These are phyloP conservation scores for Aspergillus egyptiacus DNA, from an alignment of 495 filamentous ascomycete genomes.

Conservation along the genomic window DNA sequence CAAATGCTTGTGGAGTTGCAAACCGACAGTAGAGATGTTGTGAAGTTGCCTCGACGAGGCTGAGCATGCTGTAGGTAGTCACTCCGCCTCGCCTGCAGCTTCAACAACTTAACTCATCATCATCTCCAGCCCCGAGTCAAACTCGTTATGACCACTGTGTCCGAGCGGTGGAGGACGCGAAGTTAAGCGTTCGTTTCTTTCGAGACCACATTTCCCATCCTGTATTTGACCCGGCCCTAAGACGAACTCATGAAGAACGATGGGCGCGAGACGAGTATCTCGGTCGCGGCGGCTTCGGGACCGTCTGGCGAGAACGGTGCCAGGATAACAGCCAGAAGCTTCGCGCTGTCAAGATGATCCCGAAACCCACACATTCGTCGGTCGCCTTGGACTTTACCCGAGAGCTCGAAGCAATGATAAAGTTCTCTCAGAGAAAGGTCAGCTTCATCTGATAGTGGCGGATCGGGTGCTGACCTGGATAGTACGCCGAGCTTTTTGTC, in stretches of 20 bases:
- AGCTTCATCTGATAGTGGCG: too few species aligned
- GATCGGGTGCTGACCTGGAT: neutral
- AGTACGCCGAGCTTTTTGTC: conserved; percentile 23
- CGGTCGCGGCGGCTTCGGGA: neutral
- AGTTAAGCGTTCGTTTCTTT: neutral
- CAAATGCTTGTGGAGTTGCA: too few species aligned
- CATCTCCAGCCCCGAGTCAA: too few species aligned
- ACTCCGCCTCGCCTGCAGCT: too few species aligned
- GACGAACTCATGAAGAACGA: neutral
- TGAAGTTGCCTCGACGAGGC: too few species aligned
- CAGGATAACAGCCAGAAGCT: neutral
- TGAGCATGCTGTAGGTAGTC: too few species aligned
- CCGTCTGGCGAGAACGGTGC: neutral
- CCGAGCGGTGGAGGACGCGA: neutral
- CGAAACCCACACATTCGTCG: neutral
- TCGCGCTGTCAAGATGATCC: neutral
- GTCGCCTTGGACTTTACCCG: conserved; percentile 1
- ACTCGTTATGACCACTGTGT: too few species aligned
- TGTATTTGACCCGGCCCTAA: neutral
- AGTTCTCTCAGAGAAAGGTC: conserved; percentile 19
- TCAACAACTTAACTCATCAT: too few species aligned
- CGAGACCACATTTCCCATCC: neutral
- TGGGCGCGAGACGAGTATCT: neutral
- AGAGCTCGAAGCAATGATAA: conserved; percentile 17
- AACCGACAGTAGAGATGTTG: too few species aligned